Base-by-base conservation (phyloP, 345 rosid species). In the Melaleuca alternifolia region DNA sequence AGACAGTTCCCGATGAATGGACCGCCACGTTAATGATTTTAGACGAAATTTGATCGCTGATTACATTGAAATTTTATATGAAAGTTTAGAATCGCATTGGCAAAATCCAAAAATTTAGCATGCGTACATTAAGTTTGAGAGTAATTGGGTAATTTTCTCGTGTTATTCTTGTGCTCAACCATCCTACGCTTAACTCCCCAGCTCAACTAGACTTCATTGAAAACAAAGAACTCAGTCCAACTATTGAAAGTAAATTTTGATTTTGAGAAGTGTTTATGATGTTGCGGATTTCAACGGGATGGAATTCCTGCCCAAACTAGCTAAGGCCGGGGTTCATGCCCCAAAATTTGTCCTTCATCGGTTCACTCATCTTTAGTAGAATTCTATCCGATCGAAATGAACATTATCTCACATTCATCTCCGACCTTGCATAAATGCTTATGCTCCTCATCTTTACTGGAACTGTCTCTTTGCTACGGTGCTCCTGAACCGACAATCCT, bases 11-110 rank as follows among this genome's bases (percentile, higher is more conserved):
- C 41, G 41, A 4, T 41, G 41, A 41, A 41, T 41, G 41, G 2
- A 41, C n/a, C n/a, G n/a, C n/a, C 10, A 30, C 1, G 3, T 16
- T 3, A 18, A 12, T 11, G 10, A 65, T 33, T 33, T 16, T 16
- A 0, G 0, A 8, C 1, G 3, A 65, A 65, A 16, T 33, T 16
- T 33, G 24, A 65, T 10, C 12, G 0, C 33, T 10, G 10, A 0
- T 8, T 65, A 3, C 5, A 8, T 33, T 3, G 0, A 1, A 65
- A 65, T 65, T 65, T 65, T 5, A 16, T 1, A 0, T 2, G 16
- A 1, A 65, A 65, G 0, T 30, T 65, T 33, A 16, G 4, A 24
- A 71, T 7, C 41, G 4, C 2, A 41, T 41, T 41, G 41, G 41
- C 41, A 41, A 41, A 41, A 41, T 41, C 41, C 2, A 41, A 41